Conservation (phyloP, 192 early-diverging fungal genomes). For the Coemansia sp. region DNA sequence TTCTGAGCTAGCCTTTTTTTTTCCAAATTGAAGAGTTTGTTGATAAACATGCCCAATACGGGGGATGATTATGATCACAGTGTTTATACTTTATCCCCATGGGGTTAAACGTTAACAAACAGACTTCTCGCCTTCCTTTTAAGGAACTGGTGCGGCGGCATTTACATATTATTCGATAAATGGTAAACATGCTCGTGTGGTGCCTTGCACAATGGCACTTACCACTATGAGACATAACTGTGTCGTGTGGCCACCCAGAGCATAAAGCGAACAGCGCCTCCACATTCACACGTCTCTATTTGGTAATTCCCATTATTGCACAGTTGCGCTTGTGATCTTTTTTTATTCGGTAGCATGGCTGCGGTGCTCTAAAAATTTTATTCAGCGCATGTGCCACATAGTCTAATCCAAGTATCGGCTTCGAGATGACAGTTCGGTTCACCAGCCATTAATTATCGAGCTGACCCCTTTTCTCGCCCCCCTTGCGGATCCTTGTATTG, state of each 20-base stretch:
- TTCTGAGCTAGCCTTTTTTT: not conserved
- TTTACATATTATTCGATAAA: too few relatives aligned
- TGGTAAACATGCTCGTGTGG: too few relatives aligned
- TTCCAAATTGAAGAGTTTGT: too few relatives aligned
- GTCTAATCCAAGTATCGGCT: not conserved
- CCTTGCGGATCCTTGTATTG: not conserved
- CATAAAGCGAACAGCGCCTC: too few relatives aligned
- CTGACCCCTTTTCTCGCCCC: not conserved
- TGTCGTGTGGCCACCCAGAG: too few relatives aligned
- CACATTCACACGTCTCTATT: too few relatives aligned
- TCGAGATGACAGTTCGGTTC: not conserved
- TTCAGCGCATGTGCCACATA: not conserved
- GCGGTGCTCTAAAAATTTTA: too few relatives aligned
- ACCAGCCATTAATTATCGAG: slow-evolving; percentile 6
- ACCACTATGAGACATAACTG: too few relatives aligned
- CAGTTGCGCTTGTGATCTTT: too few relatives aligned
- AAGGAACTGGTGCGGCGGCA: not conserved
- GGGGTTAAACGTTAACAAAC: not conserved
- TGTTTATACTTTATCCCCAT: not conserved
- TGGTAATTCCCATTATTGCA: too few relatives aligned
- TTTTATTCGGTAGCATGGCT: too few relatives aligned
- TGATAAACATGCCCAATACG: not conserved
- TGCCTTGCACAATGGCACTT: too few relatives aligned
- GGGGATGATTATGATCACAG: not conserved
- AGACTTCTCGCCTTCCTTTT: not conserved